A percentile compares a stretch with the other conserved stretches of the same genome.
These are phyloP conservation scores for Prunella vulgaris DNA, from an alignment of 257 asterid genomes.

Conservation along the genomic window DNA sequence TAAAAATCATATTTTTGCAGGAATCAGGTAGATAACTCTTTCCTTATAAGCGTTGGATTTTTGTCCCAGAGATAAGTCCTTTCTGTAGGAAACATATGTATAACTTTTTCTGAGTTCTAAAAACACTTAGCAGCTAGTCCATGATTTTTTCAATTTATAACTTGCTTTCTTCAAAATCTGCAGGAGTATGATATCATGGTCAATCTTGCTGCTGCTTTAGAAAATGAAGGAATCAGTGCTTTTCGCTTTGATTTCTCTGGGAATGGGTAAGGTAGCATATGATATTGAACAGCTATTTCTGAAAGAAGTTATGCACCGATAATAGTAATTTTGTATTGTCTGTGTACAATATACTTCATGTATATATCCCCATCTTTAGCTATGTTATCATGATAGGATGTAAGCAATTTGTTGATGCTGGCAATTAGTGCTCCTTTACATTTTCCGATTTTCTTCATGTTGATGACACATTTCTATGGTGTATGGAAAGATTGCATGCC, in stretches of 20 bases:
- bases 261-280: conserved; percentile 55
- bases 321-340: neutral
- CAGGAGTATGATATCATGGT: conserved; percentile 35
- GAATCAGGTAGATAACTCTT: neutral
- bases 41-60: neutral
- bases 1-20: neutral
- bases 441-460: too few species aligned
- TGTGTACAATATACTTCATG: neutral
- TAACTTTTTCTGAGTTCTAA: neutral
- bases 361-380: neutral
- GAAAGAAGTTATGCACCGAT: neutral
- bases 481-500: too few species aligned
- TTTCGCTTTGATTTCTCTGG: conserved; percentile 88
- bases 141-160: neutral
- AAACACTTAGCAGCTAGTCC: neutral
- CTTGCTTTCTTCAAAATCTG: conserved; percentile 2
- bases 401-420: too few species aligned
- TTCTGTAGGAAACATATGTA: neutral
- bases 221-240: conserved; percentile 69
- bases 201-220: conserved; percentile 57
- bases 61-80: neutral
- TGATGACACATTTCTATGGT: too few species aligned
- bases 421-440: too few species aligned
- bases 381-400: neutral
- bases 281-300: neutral